Evolutionary conservation across 192 early-diverging fungal genomes (phyloP), one percentile per base, ranked within the genome.

Genomic region (Gigaspora rosea): DNA sequence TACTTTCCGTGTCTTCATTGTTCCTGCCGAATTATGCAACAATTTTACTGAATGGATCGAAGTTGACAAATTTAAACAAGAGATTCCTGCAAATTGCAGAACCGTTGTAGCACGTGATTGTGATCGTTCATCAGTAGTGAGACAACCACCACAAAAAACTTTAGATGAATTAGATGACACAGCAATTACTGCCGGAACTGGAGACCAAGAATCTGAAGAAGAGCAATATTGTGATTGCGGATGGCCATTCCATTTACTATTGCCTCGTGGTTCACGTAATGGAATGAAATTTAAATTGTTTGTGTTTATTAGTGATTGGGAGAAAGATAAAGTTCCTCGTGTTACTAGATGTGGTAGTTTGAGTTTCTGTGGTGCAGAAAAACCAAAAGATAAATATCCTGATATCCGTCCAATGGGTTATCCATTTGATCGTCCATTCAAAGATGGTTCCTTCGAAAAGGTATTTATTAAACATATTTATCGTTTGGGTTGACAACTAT

Each of bases 251-350:
- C 67, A 69, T 69, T n/a, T 69, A 13, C 1, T 69, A 6, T 8
- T 69, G 0, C 67, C 67, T 22, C 46, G 48, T 50, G 48, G 67
- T 32, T 20, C 18, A 5, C 33, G 5, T 22, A 48, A 20, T 48
- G 67, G 67, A 22, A 6, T 51, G 67, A 48, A 48, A 50, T 69
- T 35, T 69, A 69, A 69, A 69, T 69, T 69, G 11, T 48, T 69
- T 15, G 67, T 69, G 22, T 69, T 69, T 15, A 50, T 69, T 16
- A 32, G 33, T 3, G 48, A 50, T 51, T 48, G 67, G 46, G 6
- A 32, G 20, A 5, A 50, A 50, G 67, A 69, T 51, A 22, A 69
- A 50, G 48, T 69, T 3, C 22, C 20, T 50, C 3, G 0, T 10
- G 1, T 48, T 7, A 69, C 20, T 48, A 69, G 48, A 32, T 50